Percentiles rank a stretch among this genome's conserved stretches.
Evolutionary conservation across 768 basidiomycete species (phyloP).

Genomic region (Cyathus striatus): DNA sequence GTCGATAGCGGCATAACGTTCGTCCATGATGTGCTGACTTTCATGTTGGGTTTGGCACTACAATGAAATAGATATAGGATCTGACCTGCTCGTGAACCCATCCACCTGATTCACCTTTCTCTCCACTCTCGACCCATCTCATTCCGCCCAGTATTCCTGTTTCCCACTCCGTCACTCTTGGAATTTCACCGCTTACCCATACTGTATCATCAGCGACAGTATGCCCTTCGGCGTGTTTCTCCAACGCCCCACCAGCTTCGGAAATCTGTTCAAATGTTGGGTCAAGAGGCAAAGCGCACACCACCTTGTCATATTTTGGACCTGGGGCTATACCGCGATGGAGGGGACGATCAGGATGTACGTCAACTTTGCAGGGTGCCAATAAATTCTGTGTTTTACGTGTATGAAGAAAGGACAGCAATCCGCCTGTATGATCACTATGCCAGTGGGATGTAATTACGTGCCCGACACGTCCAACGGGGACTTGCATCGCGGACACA

Average conservation of each 20-base stretch:
- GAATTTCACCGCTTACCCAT: conserved; percentile 81
- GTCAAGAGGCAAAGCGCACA: conserved; percentile 59
- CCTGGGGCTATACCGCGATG: conserved; percentile 72
- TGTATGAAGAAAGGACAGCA: conserved; percentile 57
- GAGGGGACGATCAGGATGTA: conserved; percentile 73
- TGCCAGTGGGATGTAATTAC: conserved; percentile 82
- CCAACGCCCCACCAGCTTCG: conserved; percentile 47
- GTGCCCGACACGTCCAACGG: conserved; percentile 49
- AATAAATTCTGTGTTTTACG: conserved; percentile 17
- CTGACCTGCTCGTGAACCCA: conserved; percentile 56
- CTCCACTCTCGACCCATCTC: conserved; percentile 48
- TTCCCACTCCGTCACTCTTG: conserved; percentile 65
- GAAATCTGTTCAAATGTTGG: conserved; percentile 68
- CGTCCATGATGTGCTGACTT: conserved; percentile 71
- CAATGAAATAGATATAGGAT: background rate
- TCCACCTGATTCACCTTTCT: conserved; percentile 26
- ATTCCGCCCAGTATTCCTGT: conserved; percentile 61
- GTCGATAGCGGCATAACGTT: conserved; percentile 73
- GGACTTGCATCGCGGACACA: conserved; percentile 51
- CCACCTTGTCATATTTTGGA: conserved; percentile 48
- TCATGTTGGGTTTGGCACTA: background rate
- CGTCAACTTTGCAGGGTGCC: conserved; percentile 48
- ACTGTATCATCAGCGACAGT: conserved; percentile 56
- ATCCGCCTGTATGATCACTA: conserved; percentile 68
- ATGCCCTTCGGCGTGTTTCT: conserved; percentile 57